These are phyloP conservation scores for Epichloe hybrida DNA, from an alignment of 2,329 filamentous ascomycete species.

Conservation along the genomic window DNA sequence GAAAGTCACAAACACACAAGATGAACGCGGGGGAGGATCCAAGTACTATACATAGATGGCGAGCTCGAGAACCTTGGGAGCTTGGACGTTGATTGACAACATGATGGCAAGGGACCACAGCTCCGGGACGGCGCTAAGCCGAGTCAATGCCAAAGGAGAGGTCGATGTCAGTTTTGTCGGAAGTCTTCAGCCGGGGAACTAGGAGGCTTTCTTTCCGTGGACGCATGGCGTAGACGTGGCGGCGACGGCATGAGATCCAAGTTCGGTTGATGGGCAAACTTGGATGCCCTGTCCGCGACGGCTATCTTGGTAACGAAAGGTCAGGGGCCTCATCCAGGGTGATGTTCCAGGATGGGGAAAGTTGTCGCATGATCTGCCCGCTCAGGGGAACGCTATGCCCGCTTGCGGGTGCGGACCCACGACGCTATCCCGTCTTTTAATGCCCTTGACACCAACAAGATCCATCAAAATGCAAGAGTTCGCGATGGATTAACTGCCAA, in stretches of 20 bases:
- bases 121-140: constrained; percentile 6
- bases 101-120: background rate
- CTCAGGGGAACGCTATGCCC: background rate
- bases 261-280: background rate
- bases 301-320: background rate
- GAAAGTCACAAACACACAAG: background rate
- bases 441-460: background rate
- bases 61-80: background rate
- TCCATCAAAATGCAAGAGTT: background rate
- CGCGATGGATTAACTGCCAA: too few relatives aligned
- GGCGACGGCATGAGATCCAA: background rate
- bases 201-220: background rate
- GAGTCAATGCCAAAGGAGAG: constrained; percentile 5
- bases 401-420: background rate
- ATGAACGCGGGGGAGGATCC: background rate
- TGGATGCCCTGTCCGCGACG: background rate
- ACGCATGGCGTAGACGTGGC: background rate
- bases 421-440: background rate
- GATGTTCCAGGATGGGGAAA: background rate
- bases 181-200: background rate
- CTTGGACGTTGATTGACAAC: background rate
- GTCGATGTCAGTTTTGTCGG: constrained; percentile 1
- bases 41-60: background rate
- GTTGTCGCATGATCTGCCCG: constrained; percentile 1
- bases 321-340: too few relatives aligned